These are phyloP conservation scores for Fusarium sp. DNA, from an alignment of 2,329 filamentous ascomycete species.

Conservation along the genomic window DNA sequence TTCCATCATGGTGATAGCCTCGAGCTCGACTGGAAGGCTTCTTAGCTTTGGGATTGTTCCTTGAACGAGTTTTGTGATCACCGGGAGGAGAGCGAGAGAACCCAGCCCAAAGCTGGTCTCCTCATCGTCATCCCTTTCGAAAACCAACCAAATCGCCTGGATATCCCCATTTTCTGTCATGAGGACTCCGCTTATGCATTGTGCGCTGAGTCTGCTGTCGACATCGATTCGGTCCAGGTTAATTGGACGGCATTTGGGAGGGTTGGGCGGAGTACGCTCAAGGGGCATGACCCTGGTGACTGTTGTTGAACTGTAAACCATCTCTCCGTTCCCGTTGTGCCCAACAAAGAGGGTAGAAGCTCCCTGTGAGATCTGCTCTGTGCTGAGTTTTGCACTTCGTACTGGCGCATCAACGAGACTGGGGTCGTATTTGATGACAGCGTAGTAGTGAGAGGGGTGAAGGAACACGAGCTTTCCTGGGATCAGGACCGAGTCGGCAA, in stretches of 20 bases:
- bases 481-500: slow-evolving; percentile 96
- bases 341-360: slow-evolving; percentile 96
- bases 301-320: slow-evolving; percentile 92
- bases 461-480: slow-evolving; percentile 95
- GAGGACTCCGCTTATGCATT: slow-evolving; percentile 93
- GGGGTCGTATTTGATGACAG: slow-evolving; percentile 93
- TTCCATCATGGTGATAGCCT: slow-evolving; percentile 95
- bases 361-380: slow-evolving; percentile 87
- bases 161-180: slow-evolving; percentile 90
- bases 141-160: slow-evolving; percentile 94
- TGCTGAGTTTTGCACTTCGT: slow-evolving; percentile 85
- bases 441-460: slow-evolving; percentile 96
- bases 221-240: slow-evolving; percentile 98
- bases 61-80: slow-evolving; percentile 85
- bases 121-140: slow-evolving; percentile 52
- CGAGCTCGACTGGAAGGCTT: slow-evolving; percentile 93
- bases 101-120: slow-evolving; percentile 76
- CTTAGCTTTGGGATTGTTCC: slow-evolving; percentile 83
- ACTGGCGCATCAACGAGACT: slow-evolving; percentile 91
- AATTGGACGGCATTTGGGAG: slow-evolving; percentile 91
- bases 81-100: slow-evolving; percentile 86
- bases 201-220: slow-evolving; percentile 88
- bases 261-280: slow-evolving; percentile 88
- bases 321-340: slow-evolving; percentile 93
- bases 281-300: slow-evolving; percentile 98